These are phyloP conservation scores for Sphagnum contortum DNA, from an alignment of 225 moss, liverwort and hornwort species.

Conservation along the genomic window DNA sequence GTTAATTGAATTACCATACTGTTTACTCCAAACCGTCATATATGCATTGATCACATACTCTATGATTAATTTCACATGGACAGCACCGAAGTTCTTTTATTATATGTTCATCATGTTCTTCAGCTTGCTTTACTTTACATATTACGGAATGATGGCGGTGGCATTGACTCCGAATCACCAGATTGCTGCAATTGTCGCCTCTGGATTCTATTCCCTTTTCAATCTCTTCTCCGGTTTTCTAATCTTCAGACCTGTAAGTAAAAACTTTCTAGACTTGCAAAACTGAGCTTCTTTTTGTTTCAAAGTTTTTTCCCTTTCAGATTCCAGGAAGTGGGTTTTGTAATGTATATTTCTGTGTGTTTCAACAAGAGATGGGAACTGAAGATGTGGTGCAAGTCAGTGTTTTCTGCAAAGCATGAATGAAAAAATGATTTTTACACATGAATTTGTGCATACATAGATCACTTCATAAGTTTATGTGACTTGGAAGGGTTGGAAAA, in stretches of 20 bases:
- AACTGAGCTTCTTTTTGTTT: too few relatives aligned
- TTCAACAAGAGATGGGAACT: too few relatives aligned
- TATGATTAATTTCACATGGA: constrained; percentile 53
- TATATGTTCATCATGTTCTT: constrained; percentile 53
- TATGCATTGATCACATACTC: constrained; percentile 50
- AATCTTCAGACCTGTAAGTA: constrained; percentile 47
- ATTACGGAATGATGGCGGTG: constrained; percentile 61
- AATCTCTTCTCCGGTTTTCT: constrained; percentile 62
- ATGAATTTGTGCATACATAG: too few relatives aligned
- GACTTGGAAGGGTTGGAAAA: too few relatives aligned
- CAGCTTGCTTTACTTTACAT: constrained; percentile 57
- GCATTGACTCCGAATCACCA: constrained; percentile 53
- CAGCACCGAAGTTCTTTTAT: constrained; percentile 45
- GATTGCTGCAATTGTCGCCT: constrained; percentile 51
- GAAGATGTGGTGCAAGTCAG: too few relatives aligned
- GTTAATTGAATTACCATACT: constrained; percentile 50
- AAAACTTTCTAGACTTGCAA: not conserved
- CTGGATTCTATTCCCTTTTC: constrained; percentile 50
- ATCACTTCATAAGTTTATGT: too few relatives aligned
- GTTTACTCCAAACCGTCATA: constrained; percentile 36
- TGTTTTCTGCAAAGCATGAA: too few relatives aligned
- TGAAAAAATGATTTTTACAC: too few relatives aligned
- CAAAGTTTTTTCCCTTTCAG: too few relatives aligned
- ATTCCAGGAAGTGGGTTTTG: not conserved
- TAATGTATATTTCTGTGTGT: too few relatives aligned